Conservation (phyloP, 805 yeast species). For the Spathaspora boniae region DNA sequence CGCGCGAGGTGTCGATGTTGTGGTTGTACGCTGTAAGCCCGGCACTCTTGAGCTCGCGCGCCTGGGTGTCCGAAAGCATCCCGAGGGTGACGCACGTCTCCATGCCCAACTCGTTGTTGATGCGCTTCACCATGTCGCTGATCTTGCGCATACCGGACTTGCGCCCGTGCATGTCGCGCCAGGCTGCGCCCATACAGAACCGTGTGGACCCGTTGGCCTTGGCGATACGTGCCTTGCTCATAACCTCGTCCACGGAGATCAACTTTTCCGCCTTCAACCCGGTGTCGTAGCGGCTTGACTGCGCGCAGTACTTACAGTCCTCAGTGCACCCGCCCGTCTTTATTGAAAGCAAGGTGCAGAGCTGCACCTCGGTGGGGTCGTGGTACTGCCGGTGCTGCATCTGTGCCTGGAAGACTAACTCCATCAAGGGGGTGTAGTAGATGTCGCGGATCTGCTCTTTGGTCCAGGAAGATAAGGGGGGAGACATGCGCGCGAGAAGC, state of each 20-base stretch:
- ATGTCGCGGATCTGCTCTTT: conserved; percentile 56
- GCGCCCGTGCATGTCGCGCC: conserved; percentile 82
- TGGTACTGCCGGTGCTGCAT: conserved; percentile 62
- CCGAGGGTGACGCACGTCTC: conserved; percentile 82
- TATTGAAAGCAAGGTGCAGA: conserved; percentile 71
- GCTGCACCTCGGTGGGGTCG: conserved; percentile 66
- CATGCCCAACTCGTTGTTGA: conserved; percentile 59
- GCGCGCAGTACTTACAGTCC: conserved; percentile 80
- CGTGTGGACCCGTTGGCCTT: conserved; percentile 70
- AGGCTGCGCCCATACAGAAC: conserved; percentile 84
- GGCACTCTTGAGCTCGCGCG: conserved; percentile 53
- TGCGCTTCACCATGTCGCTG: conserved; percentile 59
- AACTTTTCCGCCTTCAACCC: conserved; percentile 69
- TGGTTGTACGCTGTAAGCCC: conserved; percentile 83
- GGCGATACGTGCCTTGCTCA: conserved; percentile 61
- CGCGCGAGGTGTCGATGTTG: conserved; percentile 76
- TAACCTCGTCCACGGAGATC: conserved; percentile 58
- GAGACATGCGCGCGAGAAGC: conserved; percentile 13
- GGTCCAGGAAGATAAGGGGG: conserved; percentile 49
- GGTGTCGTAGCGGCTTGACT: conserved; percentile 64
- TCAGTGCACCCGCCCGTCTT: conserved; percentile 82
- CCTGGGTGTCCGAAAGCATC: conserved; percentile 69
- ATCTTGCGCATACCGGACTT: conserved; percentile 63
- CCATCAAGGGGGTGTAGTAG: conserved; percentile 64
- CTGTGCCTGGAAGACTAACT: conserved; percentile 57